Evolutionary conservation across 192 early-diverging fungal species (phyloP), one percentile per base, ranked within the genome.

Genomic region (Entomortierella lignicola): DNA sequence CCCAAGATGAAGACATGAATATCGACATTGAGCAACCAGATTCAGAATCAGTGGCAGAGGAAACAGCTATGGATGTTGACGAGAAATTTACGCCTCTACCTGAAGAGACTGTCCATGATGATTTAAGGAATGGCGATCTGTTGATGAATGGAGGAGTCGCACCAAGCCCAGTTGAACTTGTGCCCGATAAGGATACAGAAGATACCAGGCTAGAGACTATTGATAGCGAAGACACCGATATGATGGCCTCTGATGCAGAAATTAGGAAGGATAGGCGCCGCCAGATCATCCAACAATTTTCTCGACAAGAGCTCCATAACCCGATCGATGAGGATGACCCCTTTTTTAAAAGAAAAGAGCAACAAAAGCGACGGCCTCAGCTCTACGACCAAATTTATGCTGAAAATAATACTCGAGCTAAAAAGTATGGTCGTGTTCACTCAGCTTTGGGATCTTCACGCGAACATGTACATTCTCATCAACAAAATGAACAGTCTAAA

Each of bases 341-440:
- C 1, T 70, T 71, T 18, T 60, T 48, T 17, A 75, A 77, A 21
- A 47, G 69, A 25, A 66, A 55, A 17, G 34, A 47, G 2, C 61
- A 77, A 47, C 81, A 81, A 25, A 83, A 67, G 15, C 77, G 84
- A 18, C 72, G 79, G 8, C 84, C 82, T 8, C 57, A 83, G 43
- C 69, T 85, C 29, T 83, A 77, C 53, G 72, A 85, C 32, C 84
- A 85, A 34, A 69, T 85, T 12, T 75, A 82, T 26, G 71, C 70
- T 11, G 69, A 69, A 29, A 83, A 86, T 25, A 63, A 77, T 18
- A 65, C 71, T 25, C 68, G 82, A 3, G 79, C 72, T 17, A 66
- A 65, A 13, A 69, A 83, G 20, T 83, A 80, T 54, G 71, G 82
- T 23, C 71, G 67, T 2, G 72, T 86, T 13, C 61, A 77, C 48